phyloP scores from a whole-genome alignment of 805 yeast genomes.

The Pichia cephalocereana region DNA sequence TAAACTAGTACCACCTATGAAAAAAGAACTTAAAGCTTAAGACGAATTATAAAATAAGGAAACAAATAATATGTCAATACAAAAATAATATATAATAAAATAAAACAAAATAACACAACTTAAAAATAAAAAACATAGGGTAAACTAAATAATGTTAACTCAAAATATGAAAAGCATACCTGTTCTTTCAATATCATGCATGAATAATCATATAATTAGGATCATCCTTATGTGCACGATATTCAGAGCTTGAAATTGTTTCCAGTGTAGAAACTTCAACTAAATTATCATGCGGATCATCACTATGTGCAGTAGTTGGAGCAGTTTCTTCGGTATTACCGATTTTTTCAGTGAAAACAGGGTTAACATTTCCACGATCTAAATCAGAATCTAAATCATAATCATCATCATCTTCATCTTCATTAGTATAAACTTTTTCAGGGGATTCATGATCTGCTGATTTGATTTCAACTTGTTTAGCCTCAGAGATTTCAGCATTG shows the following conservation, averaged over 20 bases:
- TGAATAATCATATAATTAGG: constrained; percentile 37
- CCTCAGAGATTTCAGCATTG: constrained; percentile 6
- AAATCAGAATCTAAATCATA: constrained; percentile 18
- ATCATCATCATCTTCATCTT: constrained; percentile 5
- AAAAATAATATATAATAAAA: no score
- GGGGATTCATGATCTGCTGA: neutral
- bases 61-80: neutral
- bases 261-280: constrained; percentile 34
- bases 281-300: constrained; percentile 13
- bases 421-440: constrained; percentile 2
- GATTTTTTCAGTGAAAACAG: constrained; percentile 25
- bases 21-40: no score
- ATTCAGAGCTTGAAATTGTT: constrained; percentile 42
- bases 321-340: constrained; percentile 2
- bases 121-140: neutral
- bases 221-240: constrained; percentile 33
- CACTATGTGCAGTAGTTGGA: constrained; percentile 5
- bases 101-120: neutral
- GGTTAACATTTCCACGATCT: constrained; percentile 15
- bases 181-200: constrained; percentile 1
- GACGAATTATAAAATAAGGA: neutral
- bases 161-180: no score
- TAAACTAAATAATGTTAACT: neutral
- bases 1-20: no score
- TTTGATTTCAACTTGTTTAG: constrained; percentile 4